These are phyloP conservation scores for Hamigera avellanea DNA, from an alignment of 495 filamentous ascomycete species.

Conservation along the genomic window DNA sequence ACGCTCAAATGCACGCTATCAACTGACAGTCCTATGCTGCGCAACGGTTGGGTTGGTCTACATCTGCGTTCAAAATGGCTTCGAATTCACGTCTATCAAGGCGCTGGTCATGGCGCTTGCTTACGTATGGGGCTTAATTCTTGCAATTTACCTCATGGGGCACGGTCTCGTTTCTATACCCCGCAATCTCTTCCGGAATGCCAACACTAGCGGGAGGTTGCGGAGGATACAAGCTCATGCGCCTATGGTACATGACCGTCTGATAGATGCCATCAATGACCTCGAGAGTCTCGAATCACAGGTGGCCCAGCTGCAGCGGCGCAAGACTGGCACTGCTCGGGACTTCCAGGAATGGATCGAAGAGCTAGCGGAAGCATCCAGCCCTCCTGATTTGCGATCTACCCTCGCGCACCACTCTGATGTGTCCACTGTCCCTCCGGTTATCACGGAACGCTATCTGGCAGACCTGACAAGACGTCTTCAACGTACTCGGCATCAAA, in stretches of 20 bases:
- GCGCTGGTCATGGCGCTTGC: constrained; percentile 82
- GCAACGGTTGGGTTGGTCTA: constrained; percentile 68
- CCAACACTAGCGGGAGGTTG: constrained; percentile 59
- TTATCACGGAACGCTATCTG: constrained; percentile 88
- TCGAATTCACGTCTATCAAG: constrained; percentile 55
- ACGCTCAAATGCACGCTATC: constrained; percentile 76
- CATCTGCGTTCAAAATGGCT: constrained; percentile 66
- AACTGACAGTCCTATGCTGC: constrained; percentile 63
- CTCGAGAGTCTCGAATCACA: constrained; percentile 74
- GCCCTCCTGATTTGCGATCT: constrained; percentile 51
- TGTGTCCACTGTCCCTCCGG: constrained; percentile 45
- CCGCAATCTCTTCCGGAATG: constrained; percentile 62
- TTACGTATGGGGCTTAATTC: constrained; percentile 81
- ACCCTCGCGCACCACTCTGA: constrained; percentile 26
- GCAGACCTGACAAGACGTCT: constrained; percentile 78
- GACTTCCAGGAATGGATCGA: constrained; percentile 93
- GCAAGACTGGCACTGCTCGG: constrained; percentile 72
- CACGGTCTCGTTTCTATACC: constrained; percentile 91
- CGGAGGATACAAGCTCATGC: constrained; percentile 66
- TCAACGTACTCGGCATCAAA: constrained; percentile 68
- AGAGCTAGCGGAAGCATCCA: constrained; percentile 65
- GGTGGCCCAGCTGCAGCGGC: constrained; percentile 60
- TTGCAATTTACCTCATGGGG: constrained; percentile 95
- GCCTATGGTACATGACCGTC: constrained; percentile 70
- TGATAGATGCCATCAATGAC: constrained; percentile 73